Evolutionary conservation across 257 asterid species (phyloP), one percentile per base, ranked within the genome.

Genomic region (Petunia secreta): DNA sequence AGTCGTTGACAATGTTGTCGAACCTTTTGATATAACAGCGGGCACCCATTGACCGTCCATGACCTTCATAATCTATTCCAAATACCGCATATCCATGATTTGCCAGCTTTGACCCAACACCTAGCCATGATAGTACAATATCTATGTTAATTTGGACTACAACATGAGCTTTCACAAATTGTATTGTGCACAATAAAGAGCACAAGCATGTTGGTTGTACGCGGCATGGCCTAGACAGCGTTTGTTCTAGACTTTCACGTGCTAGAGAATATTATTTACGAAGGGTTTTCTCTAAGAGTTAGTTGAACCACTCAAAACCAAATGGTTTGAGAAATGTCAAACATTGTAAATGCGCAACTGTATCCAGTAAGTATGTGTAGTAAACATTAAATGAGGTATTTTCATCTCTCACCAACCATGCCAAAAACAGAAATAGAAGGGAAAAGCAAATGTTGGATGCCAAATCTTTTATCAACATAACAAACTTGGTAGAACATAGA

Each of bases 21-120:
- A 95, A 95, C 89, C 66, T 87, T 78, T 87, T 91, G 83, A 95
- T 89, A 92, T 92, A 95, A 80, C 99, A 92, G 1, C 97, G 97
- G 11, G 91, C 78, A 6, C 99, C 99, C 83, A 39, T 63, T 6
- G 99, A 95, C 78, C 91, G 92, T 14, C 99, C 99, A 68, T 93
- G 98, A 4, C 99, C 99, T 91, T 93, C 98, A 16, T 95, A 93
- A 80, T 95, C 99, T 5, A 95, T 84, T 7, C 97, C 99, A 40
- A 93, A 91, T 77, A 95, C 98, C 0, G 91, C 97, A 11, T 91
- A 95, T 3, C 97, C 99, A 15, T 84, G 68, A 40, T 87, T 84
- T 1, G 98, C 97, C 15, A 95, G 87, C 87, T 82, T 91, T 55
- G 81, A 86, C 63, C 97, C 99, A 62, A 91, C 90, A 43, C 97